Percentiles rank a stretch among this genome's conserved stretches.
Evolutionary conservation across 2,329 filamentous ascomycete species (phyloP).

Genomic region (Trichophyton simii): DNA sequence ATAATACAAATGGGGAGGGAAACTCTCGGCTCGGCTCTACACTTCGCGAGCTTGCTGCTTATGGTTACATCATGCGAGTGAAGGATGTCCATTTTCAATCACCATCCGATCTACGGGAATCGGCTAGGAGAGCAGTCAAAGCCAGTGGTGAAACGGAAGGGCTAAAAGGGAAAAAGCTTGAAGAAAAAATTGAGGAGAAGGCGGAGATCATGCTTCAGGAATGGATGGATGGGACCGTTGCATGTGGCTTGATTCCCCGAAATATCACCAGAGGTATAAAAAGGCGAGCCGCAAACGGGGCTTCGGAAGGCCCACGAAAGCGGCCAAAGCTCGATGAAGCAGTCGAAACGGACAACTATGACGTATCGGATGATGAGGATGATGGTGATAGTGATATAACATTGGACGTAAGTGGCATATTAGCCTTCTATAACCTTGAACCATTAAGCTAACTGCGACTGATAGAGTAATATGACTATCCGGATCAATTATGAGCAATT

Average conservation of each 20-base stretch:
- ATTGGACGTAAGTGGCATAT: conserved; percentile 26
- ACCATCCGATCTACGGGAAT: conserved; percentile 28
- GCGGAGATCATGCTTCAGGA: conserved; percentile 23
- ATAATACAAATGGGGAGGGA: conserved; percentile 10
- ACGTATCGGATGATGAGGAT: conserved; percentile 23
- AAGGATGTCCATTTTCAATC: conserved; percentile 32
- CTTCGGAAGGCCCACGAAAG: conserved; percentile 12
- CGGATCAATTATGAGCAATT: conserved; percentile 78
- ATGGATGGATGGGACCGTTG: conserved; percentile 26
- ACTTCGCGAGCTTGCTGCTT: conserved; percentile 28
- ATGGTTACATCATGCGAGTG: conserved; percentile 31
- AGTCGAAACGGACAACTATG: conserved; percentile 20
- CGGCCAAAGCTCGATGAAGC: conserved; percentile 14
- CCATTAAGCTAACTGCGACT: background rate
- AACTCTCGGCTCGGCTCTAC: conserved; percentile 25
- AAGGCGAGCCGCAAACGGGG: conserved; percentile 18
- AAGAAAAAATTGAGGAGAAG: conserved; percentile 22
- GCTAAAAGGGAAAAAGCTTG: conserved; percentile 29
- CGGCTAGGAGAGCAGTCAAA: conserved; percentile 25
- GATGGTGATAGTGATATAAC: conserved; percentile 20
- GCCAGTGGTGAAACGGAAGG: conserved; percentile 21
- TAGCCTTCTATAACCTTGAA: background rate
- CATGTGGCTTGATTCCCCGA: conserved; percentile 21
- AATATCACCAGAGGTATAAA: conserved; percentile 26
- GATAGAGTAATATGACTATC: conserved; percentile 57